Evolutionary conservation across 2,329 filamentous ascomycete genomes (phyloP).

Genomic region (Herpotrichia juniperi): DNA sequence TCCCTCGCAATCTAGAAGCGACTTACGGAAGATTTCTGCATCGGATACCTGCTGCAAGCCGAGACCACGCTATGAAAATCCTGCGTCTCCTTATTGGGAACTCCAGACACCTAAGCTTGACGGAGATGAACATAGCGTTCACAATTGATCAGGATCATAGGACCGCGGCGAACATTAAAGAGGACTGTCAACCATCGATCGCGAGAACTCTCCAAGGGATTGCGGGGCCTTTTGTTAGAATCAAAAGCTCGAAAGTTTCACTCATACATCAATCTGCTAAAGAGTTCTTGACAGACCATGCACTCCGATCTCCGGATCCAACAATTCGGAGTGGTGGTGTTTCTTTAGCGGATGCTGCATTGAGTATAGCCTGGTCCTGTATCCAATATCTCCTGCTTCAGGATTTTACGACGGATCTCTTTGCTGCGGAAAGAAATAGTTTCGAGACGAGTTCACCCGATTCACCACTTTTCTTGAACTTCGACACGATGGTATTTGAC

Average conservation of each 20-base stretch:
- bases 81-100: conserved; percentile 43
- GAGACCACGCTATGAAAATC: conserved; percentile 31
- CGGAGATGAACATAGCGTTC: conserved; percentile 44
- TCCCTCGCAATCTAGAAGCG: conserved; percentile 36
- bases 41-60: conserved; percentile 28
- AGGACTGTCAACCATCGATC: conserved; percentile 36
- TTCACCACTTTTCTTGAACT: conserved; percentile 8
- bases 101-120: conserved; percentile 38
- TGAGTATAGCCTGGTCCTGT: conserved; percentile 18
- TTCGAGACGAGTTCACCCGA: conserved; percentile 13
- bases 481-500: conserved; percentile 9
- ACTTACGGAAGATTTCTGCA: conserved; percentile 41
- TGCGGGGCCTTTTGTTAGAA: conserved; percentile 41
- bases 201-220: conserved; percentile 35
- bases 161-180: conserved; percentile 24
- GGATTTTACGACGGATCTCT: conserved; percentile 42
- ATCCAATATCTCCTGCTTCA: conserved; percentile 38
- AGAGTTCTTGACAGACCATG: conserved; percentile 38
- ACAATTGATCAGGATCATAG: conserved; percentile 27
- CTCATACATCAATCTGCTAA: conserved; percentile 47
- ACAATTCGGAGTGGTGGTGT: conserved; percentile 13
- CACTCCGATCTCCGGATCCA: conserved; percentile 14
- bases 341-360: conserved; percentile 13
- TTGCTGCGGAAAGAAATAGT: conserved; percentile 14
- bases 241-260: conserved; percentile 38